These are phyloP conservation scores for Mycena vitilis DNA, from an alignment of 768 basidiomycete species.

Conservation along the genomic window DNA sequence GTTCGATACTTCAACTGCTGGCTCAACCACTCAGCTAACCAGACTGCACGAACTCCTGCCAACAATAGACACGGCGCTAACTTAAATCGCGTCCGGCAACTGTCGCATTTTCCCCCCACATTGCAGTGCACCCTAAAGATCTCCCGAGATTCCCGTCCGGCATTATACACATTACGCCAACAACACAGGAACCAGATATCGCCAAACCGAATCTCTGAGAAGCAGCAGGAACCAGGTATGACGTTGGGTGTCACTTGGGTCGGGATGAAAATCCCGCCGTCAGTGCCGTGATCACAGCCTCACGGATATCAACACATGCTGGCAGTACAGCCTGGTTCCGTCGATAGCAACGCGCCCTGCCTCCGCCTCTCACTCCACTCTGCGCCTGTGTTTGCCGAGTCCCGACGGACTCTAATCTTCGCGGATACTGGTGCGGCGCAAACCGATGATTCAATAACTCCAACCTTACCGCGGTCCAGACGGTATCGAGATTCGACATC, in stretches of 20 bases:
- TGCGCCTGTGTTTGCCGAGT: neutral
- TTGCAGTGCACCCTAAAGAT: constrained; percentile 10
- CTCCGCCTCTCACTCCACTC: constrained; percentile 1
- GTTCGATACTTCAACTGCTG: too few species aligned
- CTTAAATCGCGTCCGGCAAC: too few species aligned
- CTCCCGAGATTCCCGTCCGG: neutral
- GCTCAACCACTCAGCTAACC: too few species aligned
- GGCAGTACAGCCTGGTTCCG: constrained; percentile 17
- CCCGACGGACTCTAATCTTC: constrained; percentile 1
- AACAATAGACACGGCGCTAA: too few species aligned
- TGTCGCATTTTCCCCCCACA: constrained; percentile 3
- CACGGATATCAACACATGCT: too few species aligned
- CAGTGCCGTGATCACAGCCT: too few species aligned
- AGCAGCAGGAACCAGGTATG: too few species aligned
- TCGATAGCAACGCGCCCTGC: constrained; percentile 17
- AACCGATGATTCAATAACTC: neutral
- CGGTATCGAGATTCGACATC: neutral
- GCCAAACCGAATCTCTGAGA: too few species aligned
- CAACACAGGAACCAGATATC: constrained; percentile 13
- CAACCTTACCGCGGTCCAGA: neutral
- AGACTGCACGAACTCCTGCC: too few species aligned
- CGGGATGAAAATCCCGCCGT: constrained; percentile 27
- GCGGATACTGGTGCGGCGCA: constrained; percentile 4
- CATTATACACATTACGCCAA: constrained; percentile 4
- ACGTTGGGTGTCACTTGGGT: too few species aligned